phyloP scores from a whole-genome alignment of 345 rosid species.

The Clarkia xantiana region DNA sequence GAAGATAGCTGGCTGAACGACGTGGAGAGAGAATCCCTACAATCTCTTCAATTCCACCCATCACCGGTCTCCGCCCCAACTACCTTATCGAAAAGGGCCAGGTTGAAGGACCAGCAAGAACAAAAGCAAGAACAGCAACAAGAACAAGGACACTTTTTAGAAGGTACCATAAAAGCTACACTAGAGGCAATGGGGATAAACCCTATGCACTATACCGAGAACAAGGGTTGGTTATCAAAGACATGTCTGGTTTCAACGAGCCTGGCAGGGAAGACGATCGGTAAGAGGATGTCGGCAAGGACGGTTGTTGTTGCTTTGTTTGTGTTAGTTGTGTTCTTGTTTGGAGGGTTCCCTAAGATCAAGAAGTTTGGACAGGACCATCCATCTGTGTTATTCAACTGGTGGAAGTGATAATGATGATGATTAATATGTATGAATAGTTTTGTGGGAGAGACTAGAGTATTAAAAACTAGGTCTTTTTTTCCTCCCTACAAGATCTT shows the following conservation, averaged over 20 bases:
- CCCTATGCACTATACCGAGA: too few relatives aligned
- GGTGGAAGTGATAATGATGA: too few relatives aligned
- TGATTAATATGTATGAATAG: too few relatives aligned
- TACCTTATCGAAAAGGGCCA: constrained; percentile 17
- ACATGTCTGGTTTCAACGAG: constrained; percentile 5
- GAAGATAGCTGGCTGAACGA: constrained; percentile 4
- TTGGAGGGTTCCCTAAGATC: constrained; percentile 6
- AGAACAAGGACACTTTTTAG: too few relatives aligned
- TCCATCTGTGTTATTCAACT: too few relatives aligned
- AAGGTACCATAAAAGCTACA: too few relatives aligned
- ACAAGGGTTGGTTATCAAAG: neutral
- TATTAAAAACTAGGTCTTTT: too few relatives aligned
- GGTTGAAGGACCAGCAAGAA: constrained; percentile 3
- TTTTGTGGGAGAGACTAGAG: too few relatives aligned
- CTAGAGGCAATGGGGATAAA: too few relatives aligned
- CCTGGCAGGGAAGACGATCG: neutral
- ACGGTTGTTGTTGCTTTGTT: constrained; percentile 10
- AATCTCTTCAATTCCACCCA: neutral
- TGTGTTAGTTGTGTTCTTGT: constrained; percentile 8
- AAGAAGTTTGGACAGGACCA: too few relatives aligned
- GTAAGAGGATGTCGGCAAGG: neutral
- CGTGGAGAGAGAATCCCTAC: constrained; percentile 6
- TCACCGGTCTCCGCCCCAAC: constrained; percentile 6
- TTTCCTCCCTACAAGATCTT: too few relatives aligned
- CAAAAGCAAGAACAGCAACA: too few relatives aligned